A percentile compares a stretch with the other conserved stretches of the same genome.
These are phyloP conservation scores for Primulina eburnea DNA, from an alignment of 257 asterid species.

Conservation along the genomic window DNA sequence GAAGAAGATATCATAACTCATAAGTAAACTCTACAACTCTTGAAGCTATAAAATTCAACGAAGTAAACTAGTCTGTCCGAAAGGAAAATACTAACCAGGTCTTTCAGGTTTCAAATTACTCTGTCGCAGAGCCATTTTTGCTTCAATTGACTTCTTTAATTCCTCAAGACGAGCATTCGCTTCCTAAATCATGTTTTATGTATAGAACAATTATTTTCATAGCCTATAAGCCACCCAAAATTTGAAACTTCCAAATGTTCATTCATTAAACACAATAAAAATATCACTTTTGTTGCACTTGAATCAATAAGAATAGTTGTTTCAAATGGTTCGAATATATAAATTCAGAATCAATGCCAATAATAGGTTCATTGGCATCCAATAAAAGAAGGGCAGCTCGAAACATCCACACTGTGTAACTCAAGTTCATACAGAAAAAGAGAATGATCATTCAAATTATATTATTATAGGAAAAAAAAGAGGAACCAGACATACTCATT, in stretches of 20 bases:
- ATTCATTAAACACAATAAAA: background rate
- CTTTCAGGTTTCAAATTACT: conserved; percentile 85
- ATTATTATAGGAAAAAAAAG: background rate
- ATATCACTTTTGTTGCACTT: background rate
- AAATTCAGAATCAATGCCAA: background rate
- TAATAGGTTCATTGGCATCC: background rate
- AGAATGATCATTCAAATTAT: background rate
- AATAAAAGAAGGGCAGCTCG: background rate
- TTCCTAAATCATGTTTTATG: conserved; percentile 57
- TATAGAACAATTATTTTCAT: background rate
- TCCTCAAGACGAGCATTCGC: conserved; percentile 89
- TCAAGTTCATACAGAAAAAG: background rate
- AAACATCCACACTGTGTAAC: background rate
- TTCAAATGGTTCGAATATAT: background rate
- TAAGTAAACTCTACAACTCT: background rate
- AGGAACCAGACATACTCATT: background rate
- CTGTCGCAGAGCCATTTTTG: conserved; percentile 69
- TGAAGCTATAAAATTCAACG: conserved; percentile 14
- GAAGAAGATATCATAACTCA: background rate
- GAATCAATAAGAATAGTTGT: background rate
- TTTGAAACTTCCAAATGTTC: background rate
- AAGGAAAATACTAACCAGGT: conserved; percentile 60
- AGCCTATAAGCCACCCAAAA: background rate
- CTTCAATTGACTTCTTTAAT: conserved; percentile 79
- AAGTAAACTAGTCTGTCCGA: conserved; percentile 2